A percentile compares a stretch with the other conserved stretches of the same genome.
Evolutionary conservation across 1,284 basidiomycete genomes (phyloP).

Genomic region (Fereydounia khargensis): DNA sequence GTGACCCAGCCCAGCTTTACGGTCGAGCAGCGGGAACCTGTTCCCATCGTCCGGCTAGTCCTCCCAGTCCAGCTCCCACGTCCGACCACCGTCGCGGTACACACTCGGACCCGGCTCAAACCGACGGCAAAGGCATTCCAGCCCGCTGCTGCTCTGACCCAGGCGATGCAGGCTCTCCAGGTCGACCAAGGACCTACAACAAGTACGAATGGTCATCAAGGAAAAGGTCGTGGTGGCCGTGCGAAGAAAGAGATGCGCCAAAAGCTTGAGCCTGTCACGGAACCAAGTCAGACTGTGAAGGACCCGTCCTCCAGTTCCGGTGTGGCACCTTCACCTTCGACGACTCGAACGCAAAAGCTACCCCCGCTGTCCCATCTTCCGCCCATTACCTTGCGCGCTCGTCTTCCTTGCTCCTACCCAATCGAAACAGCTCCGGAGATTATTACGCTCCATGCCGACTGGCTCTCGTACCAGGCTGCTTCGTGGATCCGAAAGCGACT

Average conservation of each 20-base stretch:
- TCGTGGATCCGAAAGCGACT: constrained; percentile 16
- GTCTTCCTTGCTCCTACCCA: constrained; percentile 19
- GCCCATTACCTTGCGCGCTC: constrained; percentile 12
- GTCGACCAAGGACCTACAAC: not conserved
- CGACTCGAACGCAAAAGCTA: constrained; percentile 3
- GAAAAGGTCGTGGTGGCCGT: not conserved
- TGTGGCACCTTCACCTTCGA: not conserved
- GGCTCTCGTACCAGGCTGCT: constrained; percentile 7
- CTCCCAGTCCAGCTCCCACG: constrained; percentile 17
- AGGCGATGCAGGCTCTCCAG: not conserved
- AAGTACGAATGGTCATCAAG: not conserved
- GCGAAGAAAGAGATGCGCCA: not conserved
- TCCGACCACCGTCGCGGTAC: constrained; percentile 10
- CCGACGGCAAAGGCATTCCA: not conserved
- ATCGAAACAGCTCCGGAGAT: constrained; percentile 9
- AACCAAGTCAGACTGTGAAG: not conserved
- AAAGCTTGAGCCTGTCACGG: not conserved
- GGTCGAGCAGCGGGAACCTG: not conserved
- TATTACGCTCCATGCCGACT: constrained; percentile 13
- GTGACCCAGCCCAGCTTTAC: not conserved
- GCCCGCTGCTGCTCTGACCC: too few species aligned
- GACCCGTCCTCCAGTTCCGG: not conserved
- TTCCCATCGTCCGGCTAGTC: not conserved
- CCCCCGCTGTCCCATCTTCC: constrained; percentile 13
- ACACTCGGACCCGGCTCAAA: constrained; percentile 1